phyloP scores from a whole-genome alignment of 2,329 filamentous ascomycete species.

The Penicillium sp. region DNA sequence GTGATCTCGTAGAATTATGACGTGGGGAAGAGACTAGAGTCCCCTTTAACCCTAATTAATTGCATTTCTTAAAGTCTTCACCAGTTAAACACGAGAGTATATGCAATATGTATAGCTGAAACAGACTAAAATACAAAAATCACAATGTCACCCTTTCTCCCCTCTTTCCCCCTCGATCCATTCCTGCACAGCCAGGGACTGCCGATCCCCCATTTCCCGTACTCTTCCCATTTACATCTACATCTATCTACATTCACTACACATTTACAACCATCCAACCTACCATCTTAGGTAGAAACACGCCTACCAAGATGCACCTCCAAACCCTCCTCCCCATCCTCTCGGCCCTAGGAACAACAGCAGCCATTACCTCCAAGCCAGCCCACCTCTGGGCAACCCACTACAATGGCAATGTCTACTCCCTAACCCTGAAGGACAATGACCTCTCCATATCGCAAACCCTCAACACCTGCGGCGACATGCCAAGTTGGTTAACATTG shows the following conservation, averaged over 20 bases:
- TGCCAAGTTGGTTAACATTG: constrained; percentile 39
- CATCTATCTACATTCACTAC: neutral
- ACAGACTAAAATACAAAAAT: neutral
- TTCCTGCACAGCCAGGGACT: neutral
- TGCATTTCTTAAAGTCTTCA: neutral
- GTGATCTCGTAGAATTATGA: neutral
- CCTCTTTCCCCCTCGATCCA: neutral
- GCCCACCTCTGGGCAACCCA: constrained; percentile 22
- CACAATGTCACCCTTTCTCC: neutral
- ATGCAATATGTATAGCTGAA: neutral
- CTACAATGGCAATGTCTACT: constrained; percentile 25
- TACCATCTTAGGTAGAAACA: neutral
- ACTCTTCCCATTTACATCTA: neutral
- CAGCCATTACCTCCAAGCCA: neutral
- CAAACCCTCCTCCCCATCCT: constrained; percentile 9
- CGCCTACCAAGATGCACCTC: constrained; percentile 10
- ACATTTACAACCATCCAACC: neutral
- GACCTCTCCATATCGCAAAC: constrained; percentile 23
- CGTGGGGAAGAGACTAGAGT: neutral
- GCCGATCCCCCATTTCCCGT: neutral
- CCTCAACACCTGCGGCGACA: constrained; percentile 32
- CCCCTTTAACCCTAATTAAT: neutral
- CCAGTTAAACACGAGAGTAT: neutral
- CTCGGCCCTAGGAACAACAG: neutral
- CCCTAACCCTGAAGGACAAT: constrained; percentile 12